A percentile compares a stretch with the other conserved stretches of the same genome.
Conservation (phyloP, 768 basidiomycete species). For the Tephrocybe sp. region DNA sequence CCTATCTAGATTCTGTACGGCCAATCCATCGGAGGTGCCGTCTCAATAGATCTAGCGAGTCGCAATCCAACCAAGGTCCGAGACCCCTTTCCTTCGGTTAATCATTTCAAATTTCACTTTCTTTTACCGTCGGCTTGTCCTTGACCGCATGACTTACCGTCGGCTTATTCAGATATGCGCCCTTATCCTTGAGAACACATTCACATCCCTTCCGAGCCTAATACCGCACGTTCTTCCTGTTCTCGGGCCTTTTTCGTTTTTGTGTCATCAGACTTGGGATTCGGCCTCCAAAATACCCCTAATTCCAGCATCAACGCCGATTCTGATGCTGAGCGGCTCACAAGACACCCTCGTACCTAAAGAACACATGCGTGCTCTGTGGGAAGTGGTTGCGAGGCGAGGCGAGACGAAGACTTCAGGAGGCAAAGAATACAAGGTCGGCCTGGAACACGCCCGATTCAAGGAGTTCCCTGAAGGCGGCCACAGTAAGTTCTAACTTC, state of each 20-base stretch:
- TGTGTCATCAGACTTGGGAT: conserved; percentile 18
- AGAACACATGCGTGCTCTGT: conserved; percentile 72
- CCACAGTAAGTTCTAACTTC: conserved; percentile 43
- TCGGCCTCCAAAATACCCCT: conserved; percentile 33
- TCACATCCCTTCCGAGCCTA: conserved; percentile 77
- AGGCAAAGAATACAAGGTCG: conserved; percentile 42
- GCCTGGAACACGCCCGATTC: conserved; percentile 52
- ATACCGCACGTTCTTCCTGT: conserved; percentile 80
- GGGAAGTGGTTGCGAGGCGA: conserved; percentile 58
- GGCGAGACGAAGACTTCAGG: conserved; percentile 42
- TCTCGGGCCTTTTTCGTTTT: conserved; percentile 3
- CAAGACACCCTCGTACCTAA: conserved; percentile 73
- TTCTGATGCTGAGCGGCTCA: conserved; percentile 79
- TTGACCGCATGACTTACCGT: neutral
- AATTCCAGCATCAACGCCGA: conserved; percentile 64
- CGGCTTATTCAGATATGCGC: conserved; percentile 56
- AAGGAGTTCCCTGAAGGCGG: conserved; percentile 52
- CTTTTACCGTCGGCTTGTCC: no score
- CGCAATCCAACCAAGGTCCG: conserved; percentile 66
- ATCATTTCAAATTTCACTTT: no score
- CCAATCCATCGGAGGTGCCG: conserved; percentile 90
- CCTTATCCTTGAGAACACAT: conserved; percentile 91
- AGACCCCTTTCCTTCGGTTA: neutral
- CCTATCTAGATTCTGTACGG: conserved; percentile 68
- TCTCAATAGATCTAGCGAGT: conserved; percentile 83